Evolutionary conservation across 768 basidiomycete genomes (phyloP).

Genomic region (Cystofilobasidium ferigula): DNA sequence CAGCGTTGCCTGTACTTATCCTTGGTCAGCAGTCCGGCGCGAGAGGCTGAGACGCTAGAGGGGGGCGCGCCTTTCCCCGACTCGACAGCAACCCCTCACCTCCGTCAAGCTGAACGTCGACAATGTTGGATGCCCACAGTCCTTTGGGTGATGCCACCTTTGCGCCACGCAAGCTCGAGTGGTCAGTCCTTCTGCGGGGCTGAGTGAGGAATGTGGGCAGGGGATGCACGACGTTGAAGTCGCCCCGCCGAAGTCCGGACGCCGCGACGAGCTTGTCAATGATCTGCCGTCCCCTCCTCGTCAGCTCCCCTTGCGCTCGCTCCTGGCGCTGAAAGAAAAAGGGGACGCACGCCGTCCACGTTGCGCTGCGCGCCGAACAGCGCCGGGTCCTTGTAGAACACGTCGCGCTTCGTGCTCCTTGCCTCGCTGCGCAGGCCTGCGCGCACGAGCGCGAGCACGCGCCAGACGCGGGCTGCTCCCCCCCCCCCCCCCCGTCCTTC

Average conservation of each 20-base stretch:
- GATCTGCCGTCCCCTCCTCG: neutral
- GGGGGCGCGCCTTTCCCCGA: neutral
- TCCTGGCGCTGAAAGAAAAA: neutral
- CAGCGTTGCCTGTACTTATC: too few species aligned
- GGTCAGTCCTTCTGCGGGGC: too few species aligned
- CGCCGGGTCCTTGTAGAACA: neutral
- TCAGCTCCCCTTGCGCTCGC: too few species aligned
- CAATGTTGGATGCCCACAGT: constrained; percentile 1
- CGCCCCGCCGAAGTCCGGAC: neutral
- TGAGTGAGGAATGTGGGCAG: neutral
- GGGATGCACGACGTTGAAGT: neutral
- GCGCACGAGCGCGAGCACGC: neutral
- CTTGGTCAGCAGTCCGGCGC: too few species aligned
- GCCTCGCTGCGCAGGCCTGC: neutral
- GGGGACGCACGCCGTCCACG: constrained; percentile 13
- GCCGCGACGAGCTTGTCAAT: neutral
- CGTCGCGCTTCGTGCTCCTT: constrained; percentile 12
- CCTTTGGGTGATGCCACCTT: constrained; percentile 15
- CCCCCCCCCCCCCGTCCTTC: too few species aligned
- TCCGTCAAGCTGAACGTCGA: constrained; percentile 7
- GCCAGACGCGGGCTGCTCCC: neutral
- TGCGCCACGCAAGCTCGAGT: too few species aligned
- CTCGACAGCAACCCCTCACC: neutral
- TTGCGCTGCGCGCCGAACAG: constrained; percentile 1
- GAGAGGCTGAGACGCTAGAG: neutral